Evolutionary conservation across 2,329 filamentous ascomycete genomes (phyloP), one percentile per base, ranked within the genome.

Genomic region (Geoglossum cookeanum): DNA sequence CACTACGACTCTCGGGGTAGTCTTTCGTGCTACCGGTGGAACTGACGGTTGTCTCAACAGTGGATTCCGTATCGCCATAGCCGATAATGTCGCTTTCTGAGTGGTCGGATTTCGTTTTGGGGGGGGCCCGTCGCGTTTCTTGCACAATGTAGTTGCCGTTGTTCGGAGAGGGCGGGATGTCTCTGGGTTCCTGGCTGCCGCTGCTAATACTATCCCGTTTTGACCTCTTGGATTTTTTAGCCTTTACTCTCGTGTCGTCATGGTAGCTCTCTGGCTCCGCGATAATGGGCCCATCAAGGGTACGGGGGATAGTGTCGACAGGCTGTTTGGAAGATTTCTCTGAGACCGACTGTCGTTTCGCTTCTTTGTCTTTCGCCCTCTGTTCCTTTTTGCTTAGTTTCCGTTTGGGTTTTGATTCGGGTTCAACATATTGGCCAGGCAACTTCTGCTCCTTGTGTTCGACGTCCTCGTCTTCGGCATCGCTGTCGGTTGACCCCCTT

Each of bases 371-470:
- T 15, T 69, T 67, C 65, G 71, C 74, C 64, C 73, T 75, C 62
- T 71, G 71, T 59, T 76, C 73, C 64, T 76, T 77, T 63, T 74
- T 76, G 64, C 68, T 75, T 48, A 72, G 60, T 58, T 69, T 73
- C 7, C 62, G 59, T 15, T 68, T 58, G 27, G 60, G 60, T 32
- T 63, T 61, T 9, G 45, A 49, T 49, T 58, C 61, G 60, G 60
- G 62, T 7, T 65, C 63, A 3, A 59, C 60, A 61, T 37, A 55
- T 55, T 39, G 27, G 33, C 29, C 29, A 37, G 33, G 33, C 33
- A 37, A 37, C 7, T 15, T 15, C 39, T 11, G 13, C n/a, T n/a
- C 17, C n/a, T 27, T 15, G 49, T 37, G 6, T 29, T 52, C 49
- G 49, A 15, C n/a, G 29, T 27, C 45, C 6, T 29, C 45, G 13